Evolutionary conservation across 2,329 filamentous ascomycete species (phyloP), one percentile per base, ranked within the genome.

Genomic region (Fusarium guadeloupense): DNA sequence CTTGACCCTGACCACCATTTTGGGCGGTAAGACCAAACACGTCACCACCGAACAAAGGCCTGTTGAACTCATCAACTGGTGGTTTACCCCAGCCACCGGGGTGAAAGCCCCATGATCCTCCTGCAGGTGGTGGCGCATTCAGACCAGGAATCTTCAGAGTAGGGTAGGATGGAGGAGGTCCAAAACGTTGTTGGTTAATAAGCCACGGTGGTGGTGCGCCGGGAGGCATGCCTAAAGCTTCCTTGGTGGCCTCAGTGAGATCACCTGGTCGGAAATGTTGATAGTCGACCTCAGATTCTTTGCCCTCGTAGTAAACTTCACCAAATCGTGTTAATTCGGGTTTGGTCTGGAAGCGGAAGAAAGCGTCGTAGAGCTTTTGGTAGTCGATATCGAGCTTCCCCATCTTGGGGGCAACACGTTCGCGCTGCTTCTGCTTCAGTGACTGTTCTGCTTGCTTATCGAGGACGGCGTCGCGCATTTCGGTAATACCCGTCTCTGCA

Each of bases 241-340:
- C 94, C 71, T 92, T 94, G 34, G 97, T 83, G 68, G 92, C 89
- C 50, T 98, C 92, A 67, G 89, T 95, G 42, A 98, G 77, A 69
- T 98, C 93, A 30, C 95, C 95, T 1, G 95, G 92, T 63, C 93
- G 88, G 56, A 97, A 85, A 77, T 97, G 91, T 68, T 91, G 89
- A 62, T 96, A 85, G 74, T 98, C 96, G 1, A 95, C 97, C 77
- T 99, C 95, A 72, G 92, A 95, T 74, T 99, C 95, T 76, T 99
- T 99, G 73, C 95, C 95, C 77, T 99, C 95, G 75, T 98, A 98
- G 77, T 99, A 99, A n/a, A 99, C 93, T 76, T 99, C 95, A 34
- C 95, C 95, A 69, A 97, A 99, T 37, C 93, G 86, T 26, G 95
- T 98, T 62, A 99, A 80, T 68, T 93, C 89, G 0, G 95, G 95